Base-by-base conservation (phyloP, 306 rosid species). In the Datisca glomerata region DNA sequence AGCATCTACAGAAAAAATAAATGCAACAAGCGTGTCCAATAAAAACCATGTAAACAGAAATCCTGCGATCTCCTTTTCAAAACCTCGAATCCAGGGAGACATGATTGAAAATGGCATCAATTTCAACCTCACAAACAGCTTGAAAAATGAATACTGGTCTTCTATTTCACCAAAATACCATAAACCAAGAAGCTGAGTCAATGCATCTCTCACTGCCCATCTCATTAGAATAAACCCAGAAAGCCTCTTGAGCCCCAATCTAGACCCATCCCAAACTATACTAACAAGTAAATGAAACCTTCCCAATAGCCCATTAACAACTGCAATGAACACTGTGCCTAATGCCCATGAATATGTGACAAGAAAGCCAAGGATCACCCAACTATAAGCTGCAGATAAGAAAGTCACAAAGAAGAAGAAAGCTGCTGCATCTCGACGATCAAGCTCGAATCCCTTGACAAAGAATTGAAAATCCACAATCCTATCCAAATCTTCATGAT, bases 161-260 rank as follows among this genome's bases (percentile, higher is more conserved):
- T 85, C 92, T 16, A 91, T 85, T 43, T 91, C 96, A 12, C 94
- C 85, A 28, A 91, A 91, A 60, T 85, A 91, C 99, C 99, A 91
- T 45, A 85, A 56, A 0, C 99, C 99, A 3, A 91, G 67, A 53
- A 91, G 75, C 78, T 91, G 99, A 25, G 99, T 91, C 49, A 91
- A 57, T 4, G 98, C 98, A 17, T 91, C 98, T 65, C 99, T 68
- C 55, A 91, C 87, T 7, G 99, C 99, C 99, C 99, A 91, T 38
- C 87, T 71, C 91, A 80, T 75, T 28, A 91, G 56, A 61, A 91
- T 79, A 63, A 91, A 85, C 25, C 96, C 96, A 8, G 96, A 78
- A 19, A 91, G 89, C 72, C 92, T 85, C 74, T 78, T 91, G 18
- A 85, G 63, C 18, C 99, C 99, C 43, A 91, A 49, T 61, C 85